Base-by-base conservation (phyloP, 148 eudicot species). In the Diospyros lotus region DNA sequence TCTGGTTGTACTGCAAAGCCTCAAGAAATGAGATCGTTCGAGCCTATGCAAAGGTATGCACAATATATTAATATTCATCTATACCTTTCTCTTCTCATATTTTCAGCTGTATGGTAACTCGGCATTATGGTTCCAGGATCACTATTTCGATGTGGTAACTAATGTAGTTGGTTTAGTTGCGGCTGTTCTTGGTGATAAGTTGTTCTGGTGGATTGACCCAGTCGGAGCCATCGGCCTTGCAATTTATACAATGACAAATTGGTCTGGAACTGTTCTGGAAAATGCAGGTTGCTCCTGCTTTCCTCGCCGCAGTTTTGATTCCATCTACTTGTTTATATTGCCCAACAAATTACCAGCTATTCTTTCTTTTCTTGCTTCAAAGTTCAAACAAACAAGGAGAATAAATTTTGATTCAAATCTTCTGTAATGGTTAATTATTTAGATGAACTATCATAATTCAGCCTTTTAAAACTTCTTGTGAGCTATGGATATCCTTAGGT, bases 151-250 rank as follows among this genome's bases (percentile, higher is more conserved):
- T 75, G 98, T 94, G 71, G 83, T 94, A 28, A 94, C 98, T 6
- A 94, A 94, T 74, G 87, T 92, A 69, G 92, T 94, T 3, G 97
- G 98, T 28, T 74, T 94, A 84, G 87, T 82, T 10, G 96, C 98
- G 69, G 98, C 98, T 38, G 76, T 94, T 79, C 91, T 92, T 71
- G 98, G 97, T 52, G 98, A 94, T 67, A 83, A 79, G 73, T 85
- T 90, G 67, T 78, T 71, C 68, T 94, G 98, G 98, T 92, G 97
- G 97, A 85, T 94, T 71, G 98, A 94, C 78, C 98, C 98, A 62
- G 75, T 64, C 56, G 98, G 98, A n/a, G 98, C 98, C 53, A 81
- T 94, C 63, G 41, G 83, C 66, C 96, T 94, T 58, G 98, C 98
- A 0, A 15, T 92, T 60, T 94, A 94, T 79, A 94, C 98, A 3